Percentiles rank a stretch among this genome's conserved stretches.
Evolutionary conservation across 441 rosid genomes (phyloP).

Genomic region (Omphalea diandra): DNA sequence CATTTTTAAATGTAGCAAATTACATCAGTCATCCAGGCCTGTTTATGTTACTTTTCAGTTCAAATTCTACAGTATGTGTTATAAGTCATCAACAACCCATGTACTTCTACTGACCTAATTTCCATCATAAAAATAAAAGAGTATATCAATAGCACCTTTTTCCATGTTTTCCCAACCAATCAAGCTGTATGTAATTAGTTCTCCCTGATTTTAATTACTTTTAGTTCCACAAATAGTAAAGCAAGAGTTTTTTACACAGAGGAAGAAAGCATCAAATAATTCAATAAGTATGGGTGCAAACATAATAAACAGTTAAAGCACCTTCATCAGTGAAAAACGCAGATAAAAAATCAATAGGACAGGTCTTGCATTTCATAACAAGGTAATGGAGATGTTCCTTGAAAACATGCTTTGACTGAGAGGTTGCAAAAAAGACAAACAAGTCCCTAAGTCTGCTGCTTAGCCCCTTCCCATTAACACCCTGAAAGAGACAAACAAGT

Average conservation of each 20-base stretch:
- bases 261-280: neutral
- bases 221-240: neutral
- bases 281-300: neutral
- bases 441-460: slow-evolving; percentile 48
- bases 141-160: neutral
- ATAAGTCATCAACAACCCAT: slow-evolving; percentile 1
- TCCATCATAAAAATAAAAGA: neutral
- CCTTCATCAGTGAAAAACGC: slow-evolving; percentile 75
- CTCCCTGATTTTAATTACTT: neutral
- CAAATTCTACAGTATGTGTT: neutral
- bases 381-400: slow-evolving; percentile 67
- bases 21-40: neutral
- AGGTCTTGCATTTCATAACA: slow-evolving; percentile 59
- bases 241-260: neutral
- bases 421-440: slow-evolving; percentile 66
- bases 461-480: slow-evolving; percentile 42
- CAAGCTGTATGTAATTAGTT: neutral
- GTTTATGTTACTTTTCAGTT: neutral
- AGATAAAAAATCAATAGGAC: slow-evolving; percentile 67
- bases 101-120: neutral
- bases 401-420: slow-evolving; percentile 52
- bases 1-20: neutral
- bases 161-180: neutral
- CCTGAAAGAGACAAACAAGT: slow-evolving; percentile 42
- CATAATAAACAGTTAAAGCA: slow-evolving; percentile 21